Evolutionary conservation across 208 protist genomes (phyloP).

Genomic region (Naegleria fowleri): DNA sequence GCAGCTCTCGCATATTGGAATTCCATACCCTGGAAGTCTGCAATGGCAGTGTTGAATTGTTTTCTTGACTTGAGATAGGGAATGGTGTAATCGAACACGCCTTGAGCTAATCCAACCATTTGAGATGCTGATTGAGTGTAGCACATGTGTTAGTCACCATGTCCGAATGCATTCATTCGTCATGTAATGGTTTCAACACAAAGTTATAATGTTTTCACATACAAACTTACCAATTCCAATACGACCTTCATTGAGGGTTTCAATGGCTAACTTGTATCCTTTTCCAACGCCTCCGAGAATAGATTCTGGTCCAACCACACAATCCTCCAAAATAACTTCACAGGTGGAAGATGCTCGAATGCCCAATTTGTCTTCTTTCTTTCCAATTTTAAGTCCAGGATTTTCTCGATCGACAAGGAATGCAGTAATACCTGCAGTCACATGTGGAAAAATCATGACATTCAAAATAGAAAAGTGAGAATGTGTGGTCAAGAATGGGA

Average conservation of each 20-base stretch:
- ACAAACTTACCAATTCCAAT: conserved; percentile 89
- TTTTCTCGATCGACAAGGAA: conserved; percentile 83
- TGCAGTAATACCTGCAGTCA: conserved; percentile 81
- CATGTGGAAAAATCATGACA: too few relatives aligned
- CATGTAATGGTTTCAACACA: too few relatives aligned
- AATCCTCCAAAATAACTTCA: conserved; percentile 80
- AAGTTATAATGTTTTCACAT: too few relatives aligned
- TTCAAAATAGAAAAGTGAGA: too few relatives aligned
- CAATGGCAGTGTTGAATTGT: conserved; percentile 78
- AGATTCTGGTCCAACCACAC: conserved; percentile 61
- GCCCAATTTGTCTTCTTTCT: conserved; percentile 82
- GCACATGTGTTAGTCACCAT: too few relatives aligned
- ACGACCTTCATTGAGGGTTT: conserved; percentile 82
- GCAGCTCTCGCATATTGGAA: conserved; percentile 74
- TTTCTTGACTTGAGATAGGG: conserved; percentile 69
- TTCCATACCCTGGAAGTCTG: conserved; percentile 87
- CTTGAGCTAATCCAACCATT: conserved; percentile 38
- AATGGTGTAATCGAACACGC: conserved; percentile 62
- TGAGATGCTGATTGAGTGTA: not conserved
- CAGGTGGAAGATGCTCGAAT: conserved; percentile 88
- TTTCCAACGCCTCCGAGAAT: conserved; percentile 75
- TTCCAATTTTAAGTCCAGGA: conserved; percentile 75
- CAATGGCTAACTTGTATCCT: conserved; percentile 89
- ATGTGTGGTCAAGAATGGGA: too few relatives aligned
- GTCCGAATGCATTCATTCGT: too few relatives aligned